A percentile compares a stretch with the other conserved stretches of the same genome.
phyloP scores from a whole-genome alignment of 257 asterid genomes.

The Plantago major region DNA sequence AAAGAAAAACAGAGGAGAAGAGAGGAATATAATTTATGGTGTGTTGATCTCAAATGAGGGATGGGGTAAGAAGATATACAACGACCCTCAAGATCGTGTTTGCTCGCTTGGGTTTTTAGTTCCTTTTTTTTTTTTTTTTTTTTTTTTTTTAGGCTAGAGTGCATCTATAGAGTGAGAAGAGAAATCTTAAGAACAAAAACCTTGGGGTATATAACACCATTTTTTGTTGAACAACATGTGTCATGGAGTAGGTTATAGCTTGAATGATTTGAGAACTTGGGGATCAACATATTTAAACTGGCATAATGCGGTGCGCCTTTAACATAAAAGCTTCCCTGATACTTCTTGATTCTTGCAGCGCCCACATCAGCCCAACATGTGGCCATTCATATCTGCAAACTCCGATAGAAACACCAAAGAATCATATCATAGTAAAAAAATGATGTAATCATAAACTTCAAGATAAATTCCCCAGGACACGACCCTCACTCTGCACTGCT shows the following conservation, averaged over 20 bases:
- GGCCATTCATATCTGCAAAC: slow-evolving; percentile 63
- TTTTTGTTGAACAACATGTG: slow-evolving; percentile 39
- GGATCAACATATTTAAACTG: slow-evolving; percentile 68
- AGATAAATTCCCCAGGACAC: neutral
- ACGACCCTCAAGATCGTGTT: too few relatives aligned
- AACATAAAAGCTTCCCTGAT: slow-evolving; percentile 56
- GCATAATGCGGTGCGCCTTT: slow-evolving; percentile 40
- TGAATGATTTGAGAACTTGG: slow-evolving; percentile 12
- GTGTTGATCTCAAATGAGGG: too few relatives aligned
- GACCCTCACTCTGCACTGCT: neutral
- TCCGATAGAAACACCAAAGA: neutral
- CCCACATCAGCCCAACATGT: slow-evolving; percentile 23
- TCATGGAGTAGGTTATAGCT: slow-evolving; percentile 33
- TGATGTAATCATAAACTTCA: neutral
- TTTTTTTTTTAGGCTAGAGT: too few relatives aligned
- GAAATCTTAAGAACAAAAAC: slow-evolving; percentile 25
- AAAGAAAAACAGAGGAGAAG: too few relatives aligned
- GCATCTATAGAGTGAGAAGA: neutral
- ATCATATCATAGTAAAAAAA: neutral
- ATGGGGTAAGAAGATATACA: too few relatives aligned
- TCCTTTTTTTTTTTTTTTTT: too few relatives aligned
- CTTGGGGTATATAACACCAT: slow-evolving; percentile 47
- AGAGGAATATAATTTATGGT: too few relatives aligned
- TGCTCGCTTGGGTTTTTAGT: too few relatives aligned
- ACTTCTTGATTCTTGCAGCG: slow-evolving; percentile 28